phyloP scores from a whole-genome alignment of 371 early-diverging fungal species.

The Thermomucor indicae-seudaticae region DNA sequence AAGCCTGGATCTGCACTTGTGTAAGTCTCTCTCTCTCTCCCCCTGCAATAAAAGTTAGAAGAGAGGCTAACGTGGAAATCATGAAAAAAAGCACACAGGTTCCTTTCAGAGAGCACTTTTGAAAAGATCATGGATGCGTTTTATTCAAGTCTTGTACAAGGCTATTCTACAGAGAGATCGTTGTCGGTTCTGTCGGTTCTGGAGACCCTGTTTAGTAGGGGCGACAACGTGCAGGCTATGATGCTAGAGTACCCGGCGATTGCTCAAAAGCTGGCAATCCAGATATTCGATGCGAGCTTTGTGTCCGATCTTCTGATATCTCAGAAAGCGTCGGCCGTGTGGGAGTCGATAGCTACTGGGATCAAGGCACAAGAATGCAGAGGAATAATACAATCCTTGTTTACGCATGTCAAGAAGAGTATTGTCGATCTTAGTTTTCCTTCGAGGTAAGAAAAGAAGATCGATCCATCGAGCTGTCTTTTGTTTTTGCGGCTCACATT shows the following conservation, averaged over 20 bases:
- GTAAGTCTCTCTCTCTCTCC: conserved; percentile 2
- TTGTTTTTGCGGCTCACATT: background rate
- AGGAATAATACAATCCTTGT: background rate
- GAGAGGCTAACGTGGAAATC: too few relatives aligned
- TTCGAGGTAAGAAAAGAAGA: conserved; percentile 32
- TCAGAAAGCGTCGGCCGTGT: conserved; percentile 11
- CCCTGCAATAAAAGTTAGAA: too few relatives aligned
- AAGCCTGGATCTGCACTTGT: background rate
- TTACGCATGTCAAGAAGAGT: conserved; percentile 31
- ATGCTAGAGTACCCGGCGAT: too few relatives aligned
- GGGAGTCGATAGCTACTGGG: conserved; percentile 14
- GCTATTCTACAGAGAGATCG: too few relatives aligned
- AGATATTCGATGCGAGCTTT: conserved; percentile 32
- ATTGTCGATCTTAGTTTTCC: conserved; percentile 39
- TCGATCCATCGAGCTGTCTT: background rate
- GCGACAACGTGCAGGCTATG: too few relatives aligned
- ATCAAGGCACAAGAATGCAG: background rate
- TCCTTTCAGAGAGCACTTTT: too few relatives aligned
- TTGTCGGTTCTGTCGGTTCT: too few relatives aligned
- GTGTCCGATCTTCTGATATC: conserved; percentile 7
- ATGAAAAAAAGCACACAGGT: too few relatives aligned
- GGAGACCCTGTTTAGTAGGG: too few relatives aligned
- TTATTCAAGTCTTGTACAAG: too few relatives aligned
- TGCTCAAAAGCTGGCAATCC: background rate
- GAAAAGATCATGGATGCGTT: too few relatives aligned